Conservation (phyloP, 129 eudicot genomes). For the Rutidosis leptorrhynchoides region DNA sequence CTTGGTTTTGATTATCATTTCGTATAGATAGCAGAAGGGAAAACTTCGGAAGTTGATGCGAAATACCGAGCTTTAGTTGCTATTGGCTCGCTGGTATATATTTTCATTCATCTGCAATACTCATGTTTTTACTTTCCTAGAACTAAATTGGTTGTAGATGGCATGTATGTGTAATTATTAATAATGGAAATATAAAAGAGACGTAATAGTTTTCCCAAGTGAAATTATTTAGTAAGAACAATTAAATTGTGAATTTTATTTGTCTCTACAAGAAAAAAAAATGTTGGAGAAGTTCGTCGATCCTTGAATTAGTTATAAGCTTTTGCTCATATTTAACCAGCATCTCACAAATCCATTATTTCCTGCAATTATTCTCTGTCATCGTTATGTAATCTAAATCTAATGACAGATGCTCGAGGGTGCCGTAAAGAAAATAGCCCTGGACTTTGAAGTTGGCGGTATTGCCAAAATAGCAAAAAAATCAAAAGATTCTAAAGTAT, state of each 20-base stretch:
- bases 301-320: not conserved
- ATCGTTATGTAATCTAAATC: not conserved
- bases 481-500: conserved; percentile 68
- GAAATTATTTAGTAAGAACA: not conserved
- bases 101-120: not conserved
- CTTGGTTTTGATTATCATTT: conserved; percentile 14
- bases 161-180: no score
- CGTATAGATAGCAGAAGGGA: conserved; percentile 82
- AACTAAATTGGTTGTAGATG: not conserved
- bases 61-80: conserved; percentile 86
- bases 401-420: conserved; percentile 79
- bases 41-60: conserved; percentile 62
- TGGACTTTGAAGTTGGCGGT: conserved; percentile 77
- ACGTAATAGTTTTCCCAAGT: not conserved
- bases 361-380: not conserved
- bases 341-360: not conserved
- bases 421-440: conserved; percentile 62
- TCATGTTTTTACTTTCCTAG: not conserved
- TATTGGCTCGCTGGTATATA: conserved; percentile 88
- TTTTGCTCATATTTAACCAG: not conserved
- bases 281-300: not conserved
- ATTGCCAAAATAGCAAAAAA: conserved; percentile 76
- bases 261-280: not conserved
- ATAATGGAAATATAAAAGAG: no score
- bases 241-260: not conserved